phyloP scores from a whole-genome alignment of 2,329 filamentous ascomycete species.

The Aquanectria penicillioides region DNA sequence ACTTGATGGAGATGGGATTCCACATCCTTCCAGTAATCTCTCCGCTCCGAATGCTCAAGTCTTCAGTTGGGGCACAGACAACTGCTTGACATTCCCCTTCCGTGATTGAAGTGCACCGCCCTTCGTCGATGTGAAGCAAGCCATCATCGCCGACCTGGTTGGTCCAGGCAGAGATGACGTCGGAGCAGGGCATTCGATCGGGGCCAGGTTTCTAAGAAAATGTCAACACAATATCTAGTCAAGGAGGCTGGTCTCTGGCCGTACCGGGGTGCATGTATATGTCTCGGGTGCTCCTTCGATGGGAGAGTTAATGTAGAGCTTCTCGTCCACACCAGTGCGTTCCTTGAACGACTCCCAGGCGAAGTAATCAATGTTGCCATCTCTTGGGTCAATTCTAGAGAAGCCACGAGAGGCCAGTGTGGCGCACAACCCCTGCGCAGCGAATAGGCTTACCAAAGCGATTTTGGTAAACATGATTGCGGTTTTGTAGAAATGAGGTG shows the following conservation, averaged over 20 bases:
- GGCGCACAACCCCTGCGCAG: neutral
- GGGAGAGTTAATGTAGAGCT: conserved; percentile 11
- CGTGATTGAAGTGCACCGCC: conserved; percentile 25
- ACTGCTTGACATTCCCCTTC: conserved; percentile 24
- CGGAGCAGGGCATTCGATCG: conserved; percentile 29
- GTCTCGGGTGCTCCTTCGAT: conserved; percentile 18
- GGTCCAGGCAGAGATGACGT: conserved; percentile 29
- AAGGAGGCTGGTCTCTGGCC: neutral
- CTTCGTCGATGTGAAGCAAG: conserved; percentile 18
- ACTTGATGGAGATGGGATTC: conserved; percentile 35
- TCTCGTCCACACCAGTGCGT: conserved; percentile 29
- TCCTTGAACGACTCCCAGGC: conserved; percentile 22
- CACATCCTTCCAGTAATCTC: conserved; percentile 34
- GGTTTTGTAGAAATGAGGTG: too few relatives aligned
- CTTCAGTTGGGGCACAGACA: conserved; percentile 24
- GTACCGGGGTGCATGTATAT: conserved; percentile 29
- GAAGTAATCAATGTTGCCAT: conserved; percentile 16
- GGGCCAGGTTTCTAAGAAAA: conserved; percentile 28
- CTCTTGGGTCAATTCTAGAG: too few relatives aligned
- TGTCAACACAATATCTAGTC: neutral
- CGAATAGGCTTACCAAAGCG: conserved; percentile 6
- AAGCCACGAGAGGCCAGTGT: too few relatives aligned
- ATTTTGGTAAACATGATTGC: conserved; percentile 19
- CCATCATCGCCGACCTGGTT: neutral
- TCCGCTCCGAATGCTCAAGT: conserved; percentile 7